A percentile compares a stretch with the other conserved stretches of the same genome.
Evolutionary conservation across 1,284 basidiomycete genomes (phyloP).

Genomic region (Rhizoctonia solani): DNA sequence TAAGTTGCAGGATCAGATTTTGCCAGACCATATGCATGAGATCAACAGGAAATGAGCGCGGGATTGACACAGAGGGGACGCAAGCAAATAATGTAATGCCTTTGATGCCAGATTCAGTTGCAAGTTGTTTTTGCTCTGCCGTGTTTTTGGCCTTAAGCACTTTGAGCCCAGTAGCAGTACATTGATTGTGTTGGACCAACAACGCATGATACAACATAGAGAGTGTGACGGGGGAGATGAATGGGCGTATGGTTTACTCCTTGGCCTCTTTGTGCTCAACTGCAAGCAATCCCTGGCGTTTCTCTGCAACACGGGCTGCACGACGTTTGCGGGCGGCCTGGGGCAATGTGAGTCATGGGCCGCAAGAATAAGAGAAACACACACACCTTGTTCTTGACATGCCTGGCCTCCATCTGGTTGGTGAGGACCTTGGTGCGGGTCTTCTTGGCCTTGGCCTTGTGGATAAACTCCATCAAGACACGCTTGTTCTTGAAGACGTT

Average conservation of each 20-base stretch:
- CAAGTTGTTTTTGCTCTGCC: too few species aligned
- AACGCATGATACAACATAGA: constrained; percentile 29
- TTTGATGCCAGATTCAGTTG: too few species aligned
- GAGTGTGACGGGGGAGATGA: too few species aligned
- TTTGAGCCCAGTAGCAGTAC: too few species aligned
- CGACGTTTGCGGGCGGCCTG: constrained; percentile 95
- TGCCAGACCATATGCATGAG: too few species aligned
- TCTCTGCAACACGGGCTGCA: constrained; percentile 88
- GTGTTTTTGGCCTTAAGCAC: too few species aligned
- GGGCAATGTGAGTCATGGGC: constrained; percentile 22
- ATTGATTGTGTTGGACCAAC: too few species aligned
- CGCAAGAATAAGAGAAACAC: constrained; percentile 22
- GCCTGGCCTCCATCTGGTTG: constrained; percentile 99
- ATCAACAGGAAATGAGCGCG: too few species aligned
- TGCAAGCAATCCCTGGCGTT: constrained; percentile 87
- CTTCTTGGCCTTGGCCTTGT: constrained; percentile 99
- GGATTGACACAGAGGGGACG: too few species aligned
- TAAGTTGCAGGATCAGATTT: too few species aligned
- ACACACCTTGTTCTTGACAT: constrained; percentile 86
- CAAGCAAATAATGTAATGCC: too few species aligned
- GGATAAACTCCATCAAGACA: constrained; percentile 99
- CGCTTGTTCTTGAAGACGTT: constrained; percentile 99
- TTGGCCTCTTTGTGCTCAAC: constrained; percentile 77
- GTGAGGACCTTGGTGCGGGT: constrained; percentile 94
- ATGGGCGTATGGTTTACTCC: constrained; percentile 54